Conservation (phyloP, 2,329 filamentous ascomycete genomes). For the Phoma sp. region DNA sequence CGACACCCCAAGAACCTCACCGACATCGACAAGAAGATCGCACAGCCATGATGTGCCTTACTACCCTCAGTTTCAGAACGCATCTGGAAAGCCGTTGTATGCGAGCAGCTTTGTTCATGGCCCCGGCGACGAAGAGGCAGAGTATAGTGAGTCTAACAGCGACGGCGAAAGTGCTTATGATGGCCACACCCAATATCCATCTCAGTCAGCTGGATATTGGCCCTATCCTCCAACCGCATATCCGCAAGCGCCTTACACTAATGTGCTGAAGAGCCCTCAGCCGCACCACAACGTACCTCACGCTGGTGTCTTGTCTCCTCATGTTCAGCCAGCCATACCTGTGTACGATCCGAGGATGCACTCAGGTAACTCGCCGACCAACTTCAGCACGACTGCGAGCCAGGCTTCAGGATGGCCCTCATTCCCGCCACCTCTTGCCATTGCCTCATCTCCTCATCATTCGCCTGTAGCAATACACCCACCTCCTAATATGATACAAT, state of each 20-base stretch:
- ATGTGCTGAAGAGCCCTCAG: conserved; percentile 45
- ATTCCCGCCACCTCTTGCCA: conserved; percentile 32
- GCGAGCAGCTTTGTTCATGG: conserved; percentile 42
- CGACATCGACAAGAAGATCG: conserved; percentile 30
- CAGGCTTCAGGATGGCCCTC: conserved; percentile 31
- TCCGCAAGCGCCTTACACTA: conserved; percentile 35
- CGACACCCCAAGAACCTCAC: conserved; percentile 40
- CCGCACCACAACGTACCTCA: conserved; percentile 42
- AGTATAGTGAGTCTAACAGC: conserved; percentile 27
- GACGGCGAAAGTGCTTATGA: conserved; percentile 22
- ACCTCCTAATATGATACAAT: conserved; percentile 31
- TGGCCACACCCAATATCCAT: conserved; percentile 20
- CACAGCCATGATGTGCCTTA: conserved; percentile 18
- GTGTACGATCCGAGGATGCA: conserved; percentile 36
- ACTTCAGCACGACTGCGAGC: conserved; percentile 18
- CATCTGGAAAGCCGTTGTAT: conserved; percentile 38
- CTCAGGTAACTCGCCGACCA: conserved; percentile 33
- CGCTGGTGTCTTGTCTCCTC: conserved; percentile 31
- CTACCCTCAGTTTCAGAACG: conserved; percentile 17
- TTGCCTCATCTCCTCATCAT: conserved; percentile 33
- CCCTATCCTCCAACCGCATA: conserved; percentile 31
- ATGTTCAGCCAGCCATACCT: conserved; percentile 33
- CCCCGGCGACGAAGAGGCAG: conserved; percentile 25
- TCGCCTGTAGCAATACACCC: conserved; percentile 30
- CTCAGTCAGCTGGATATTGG: conserved; percentile 28